These are phyloP conservation scores for Maudiozyma bulderi DNA, from an alignment of 805 yeast species.

Conservation along the genomic window DNA sequence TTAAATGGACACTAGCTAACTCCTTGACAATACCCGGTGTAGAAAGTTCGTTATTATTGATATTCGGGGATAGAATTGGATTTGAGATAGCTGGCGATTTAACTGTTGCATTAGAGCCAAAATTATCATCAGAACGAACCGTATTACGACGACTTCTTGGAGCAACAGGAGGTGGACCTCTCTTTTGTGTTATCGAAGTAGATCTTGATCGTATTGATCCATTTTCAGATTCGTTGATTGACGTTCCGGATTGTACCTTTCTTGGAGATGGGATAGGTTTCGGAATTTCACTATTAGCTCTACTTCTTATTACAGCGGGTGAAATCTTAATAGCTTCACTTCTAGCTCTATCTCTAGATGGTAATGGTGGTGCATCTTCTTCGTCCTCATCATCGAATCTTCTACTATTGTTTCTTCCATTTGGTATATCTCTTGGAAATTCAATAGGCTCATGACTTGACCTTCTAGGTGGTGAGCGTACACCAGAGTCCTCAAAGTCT, in stretches of 20 bases:
- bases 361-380: conserved; percentile 9
- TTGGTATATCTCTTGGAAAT: background rate
- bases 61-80: background rate
- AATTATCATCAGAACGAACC: background rate
- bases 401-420: background rate
- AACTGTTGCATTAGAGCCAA: background rate
- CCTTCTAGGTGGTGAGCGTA: background rate
- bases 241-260: conserved; percentile 6
- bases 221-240: conserved; percentile 12
- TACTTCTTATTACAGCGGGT: background rate
- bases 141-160: background rate
- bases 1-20: background rate
- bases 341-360: conserved; percentile 1
- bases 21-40: background rate
- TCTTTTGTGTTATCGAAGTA: background rate
- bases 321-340: background rate
- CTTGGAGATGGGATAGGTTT: background rate
- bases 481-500: background rate
- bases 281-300: background rate
- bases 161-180: conserved; percentile 1
- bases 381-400: background rate
- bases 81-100: no score
- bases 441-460: background rate
- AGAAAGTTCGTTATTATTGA: background rate
- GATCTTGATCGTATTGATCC: background rate